These are phyloP conservation scores for Limnomonas spitsbergensis DNA, from an alignment of 139 green algal species.

Conservation along the genomic window DNA sequence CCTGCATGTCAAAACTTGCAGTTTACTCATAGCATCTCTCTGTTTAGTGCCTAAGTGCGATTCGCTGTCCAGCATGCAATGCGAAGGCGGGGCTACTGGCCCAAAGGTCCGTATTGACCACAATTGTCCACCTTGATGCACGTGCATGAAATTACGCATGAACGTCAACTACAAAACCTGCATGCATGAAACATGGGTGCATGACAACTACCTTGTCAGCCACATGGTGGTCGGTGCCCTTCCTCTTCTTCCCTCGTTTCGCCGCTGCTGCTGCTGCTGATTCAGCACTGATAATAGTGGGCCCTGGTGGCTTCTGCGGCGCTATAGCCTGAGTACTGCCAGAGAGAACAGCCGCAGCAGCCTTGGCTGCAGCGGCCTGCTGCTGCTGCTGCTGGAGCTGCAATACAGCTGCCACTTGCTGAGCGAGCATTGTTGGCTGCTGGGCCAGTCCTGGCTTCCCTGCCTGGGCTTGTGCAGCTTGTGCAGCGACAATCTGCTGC, in stretches of 20 bases:
- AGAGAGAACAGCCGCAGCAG: neutral
- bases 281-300: neutral
- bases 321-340: neutral
- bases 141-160: too few relatives aligned
- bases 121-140: too few relatives aligned
- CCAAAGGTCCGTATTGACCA: too few relatives aligned
- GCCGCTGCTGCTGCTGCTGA: neutral
- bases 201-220: neutral
- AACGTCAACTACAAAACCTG: too few relatives aligned
- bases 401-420: neutral
- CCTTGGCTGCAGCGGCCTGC: neutral
- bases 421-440: neutral
- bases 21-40: too few relatives aligned
- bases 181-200: too few relatives aligned
- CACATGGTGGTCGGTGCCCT: neutral
- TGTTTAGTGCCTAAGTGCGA: too few relatives aligned
- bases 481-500: neutral
- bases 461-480: neutral
- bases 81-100: too few relatives aligned
- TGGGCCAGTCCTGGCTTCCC: neutral
- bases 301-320: neutral
- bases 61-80: too few relatives aligned
- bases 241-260: neutral
- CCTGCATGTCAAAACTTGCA: too few relatives aligned
- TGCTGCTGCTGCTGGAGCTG: constrained; percentile 2